These are phyloP conservation scores for Calycina herbarum DNA, from an alignment of 2,329 filamentous ascomycete species.

Conservation along the genomic window DNA sequence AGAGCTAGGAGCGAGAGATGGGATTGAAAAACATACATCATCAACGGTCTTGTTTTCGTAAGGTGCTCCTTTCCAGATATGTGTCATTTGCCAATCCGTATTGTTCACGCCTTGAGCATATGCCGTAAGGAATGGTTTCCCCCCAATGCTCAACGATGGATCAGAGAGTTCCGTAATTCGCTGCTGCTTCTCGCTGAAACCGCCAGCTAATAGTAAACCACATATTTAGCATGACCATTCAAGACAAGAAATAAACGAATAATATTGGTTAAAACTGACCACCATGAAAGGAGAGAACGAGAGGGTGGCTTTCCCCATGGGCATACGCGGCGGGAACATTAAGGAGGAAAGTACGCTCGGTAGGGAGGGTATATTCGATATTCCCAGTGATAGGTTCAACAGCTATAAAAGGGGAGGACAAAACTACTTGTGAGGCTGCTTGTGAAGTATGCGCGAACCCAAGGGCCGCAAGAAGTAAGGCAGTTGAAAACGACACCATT, in stretches of 20 bases:
- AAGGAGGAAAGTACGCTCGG: constrained; percentile 30
- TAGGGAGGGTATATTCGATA: constrained; percentile 27
- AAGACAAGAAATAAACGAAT: background rate
- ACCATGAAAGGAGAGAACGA: constrained; percentile 32
- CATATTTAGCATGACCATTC: background rate
- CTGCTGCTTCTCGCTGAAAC: constrained; percentile 29
- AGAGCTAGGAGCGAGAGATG: background rate
- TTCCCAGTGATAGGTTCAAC: constrained; percentile 22
- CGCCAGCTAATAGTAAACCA: background rate
- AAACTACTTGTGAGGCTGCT: constrained; percentile 10
- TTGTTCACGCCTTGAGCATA: constrained; percentile 33
- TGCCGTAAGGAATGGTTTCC: constrained; percentile 30
- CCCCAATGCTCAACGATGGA: constrained; percentile 28
- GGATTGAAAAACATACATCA: constrained; percentile 17
- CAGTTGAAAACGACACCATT: background rate
- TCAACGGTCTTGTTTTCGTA: constrained; percentile 33
- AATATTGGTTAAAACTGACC: constrained; percentile 15
- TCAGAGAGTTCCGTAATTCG: constrained; percentile 32
- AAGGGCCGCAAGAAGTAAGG: background rate
- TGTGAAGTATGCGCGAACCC: constrained; percentile 10
- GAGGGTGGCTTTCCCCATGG: constrained; percentile 22
- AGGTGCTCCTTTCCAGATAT: constrained; percentile 33
- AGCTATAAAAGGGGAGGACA: background rate
- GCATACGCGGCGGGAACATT: constrained; percentile 27
- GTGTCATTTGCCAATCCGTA: constrained; percentile 29